Conservation (phyloP, 2,329 filamentous ascomycete species). For the Colletotrichum viniferum region DNA sequence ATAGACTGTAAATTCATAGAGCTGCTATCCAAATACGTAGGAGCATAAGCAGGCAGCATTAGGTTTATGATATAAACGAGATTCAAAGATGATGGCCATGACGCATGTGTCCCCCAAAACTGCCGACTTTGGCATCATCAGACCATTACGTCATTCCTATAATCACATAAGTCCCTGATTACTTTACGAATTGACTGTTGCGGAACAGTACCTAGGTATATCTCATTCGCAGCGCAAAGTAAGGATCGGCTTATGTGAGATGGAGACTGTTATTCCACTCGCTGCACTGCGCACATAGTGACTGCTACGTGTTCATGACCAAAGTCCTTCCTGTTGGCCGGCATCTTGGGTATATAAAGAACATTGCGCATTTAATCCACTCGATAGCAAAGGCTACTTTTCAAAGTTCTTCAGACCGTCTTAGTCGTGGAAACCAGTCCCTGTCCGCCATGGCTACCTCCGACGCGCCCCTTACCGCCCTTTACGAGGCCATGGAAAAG, state of each 20-base stretch:
- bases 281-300: background rate
- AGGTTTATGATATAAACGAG: background rate
- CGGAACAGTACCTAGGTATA: background rate
- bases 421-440: background rate
- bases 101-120: background rate
- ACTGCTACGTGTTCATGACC: background rate
- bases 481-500: background rate
- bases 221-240: background rate
- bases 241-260: background rate
- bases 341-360: background rate
- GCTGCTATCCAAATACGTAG: background rate
- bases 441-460: background rate
- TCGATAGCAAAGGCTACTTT: background rate
- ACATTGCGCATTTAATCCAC: background rate
- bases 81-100: background rate
- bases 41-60: background rate
- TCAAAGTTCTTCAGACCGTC: background rate
- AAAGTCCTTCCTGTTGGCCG: background rate
- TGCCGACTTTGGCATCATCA: background rate
- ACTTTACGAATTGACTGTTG: background rate
- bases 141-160: background rate
- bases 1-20: background rate
- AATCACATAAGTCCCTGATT: fast-evolving
- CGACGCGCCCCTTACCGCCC: background rate
- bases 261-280: background rate